These are phyloP conservation scores for Macrotyloma uniflorum DNA, from an alignment of 306 rosid genomes.

Conservation along the genomic window DNA sequence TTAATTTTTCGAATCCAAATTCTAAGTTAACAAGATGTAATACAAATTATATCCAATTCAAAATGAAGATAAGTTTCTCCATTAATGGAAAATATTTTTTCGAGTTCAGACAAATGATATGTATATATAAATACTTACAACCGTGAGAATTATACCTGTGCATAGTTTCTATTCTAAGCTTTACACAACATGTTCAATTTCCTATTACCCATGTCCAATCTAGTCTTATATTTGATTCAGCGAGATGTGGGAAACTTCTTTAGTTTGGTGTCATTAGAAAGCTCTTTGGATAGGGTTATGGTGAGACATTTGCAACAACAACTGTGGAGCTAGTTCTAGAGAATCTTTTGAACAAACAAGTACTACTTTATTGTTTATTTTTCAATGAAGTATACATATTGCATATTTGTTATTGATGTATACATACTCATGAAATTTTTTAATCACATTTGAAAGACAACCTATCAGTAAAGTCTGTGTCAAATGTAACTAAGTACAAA, in stretches of 20 bases:
- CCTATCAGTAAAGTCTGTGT: conserved; percentile 45
- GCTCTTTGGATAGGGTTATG: conserved; percentile 74
- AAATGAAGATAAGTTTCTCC: too few species aligned
- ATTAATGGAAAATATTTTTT: too few species aligned
- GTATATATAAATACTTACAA: too few species aligned
- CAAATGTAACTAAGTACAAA: conserved; percentile 60
- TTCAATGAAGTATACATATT: background rate
- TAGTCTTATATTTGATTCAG: conserved; percentile 82
- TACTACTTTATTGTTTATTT: background rate
- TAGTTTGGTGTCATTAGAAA: conserved; percentile 70
- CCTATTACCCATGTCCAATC: too few species aligned
- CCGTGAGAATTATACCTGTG: too few species aligned
- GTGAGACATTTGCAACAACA: conserved; percentile 53
- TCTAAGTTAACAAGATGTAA: too few species aligned
- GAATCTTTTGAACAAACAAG: conserved; percentile 76
- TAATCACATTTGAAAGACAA: conserved; percentile 62
- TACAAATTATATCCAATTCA: too few species aligned
- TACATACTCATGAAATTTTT: conserved; percentile 20
- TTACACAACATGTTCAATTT: too few species aligned
- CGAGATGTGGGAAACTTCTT: conserved; percentile 84
- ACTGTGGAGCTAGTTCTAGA: conserved; percentile 71
- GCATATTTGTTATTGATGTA: background rate
- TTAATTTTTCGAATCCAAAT: too few species aligned
- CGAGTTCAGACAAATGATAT: too few species aligned
- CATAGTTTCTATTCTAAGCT: too few species aligned